Evolutionary conservation across 2,329 filamentous ascomycete species (phyloP), one percentile per base, ranked within the genome.

Genomic region (Fusarium sp.): DNA sequence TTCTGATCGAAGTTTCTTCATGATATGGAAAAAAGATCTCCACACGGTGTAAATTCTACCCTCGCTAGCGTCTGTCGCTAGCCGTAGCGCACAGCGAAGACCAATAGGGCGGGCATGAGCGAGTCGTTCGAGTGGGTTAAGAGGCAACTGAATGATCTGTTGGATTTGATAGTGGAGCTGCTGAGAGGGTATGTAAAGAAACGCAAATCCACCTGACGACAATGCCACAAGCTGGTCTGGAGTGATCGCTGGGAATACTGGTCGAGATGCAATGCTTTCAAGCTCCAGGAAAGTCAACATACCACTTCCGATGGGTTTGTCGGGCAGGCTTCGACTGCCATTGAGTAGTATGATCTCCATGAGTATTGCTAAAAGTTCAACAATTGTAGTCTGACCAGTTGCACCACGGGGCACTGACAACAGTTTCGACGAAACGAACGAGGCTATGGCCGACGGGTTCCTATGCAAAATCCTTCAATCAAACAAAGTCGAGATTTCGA

Each of bases 21-120:
- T 54, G 54, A 50, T 54, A 60, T 57, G 28, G 30, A 58, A 23
- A 56, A 23, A 32, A 32, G 30, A 23, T 65, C 71, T 59, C 79
- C 81, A 81, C 80, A 81, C 77, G 75, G 80, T 82, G 80, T 75
- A 67, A 82, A 80, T 77, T 46, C 81, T 64, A 70, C 50, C 69
- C 44, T 65, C 49, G 68, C 68, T 63, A 71, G 77, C 74, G 66
- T 65, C 68, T 70, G 71, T 71, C 67, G 47, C 72, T 73, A 47
- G 67, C 59, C 67, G 67, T 69, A 59, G 64, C 60, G 63, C 60
- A 63, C 72, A 53, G 37, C 61, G 49, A 37, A 77, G 61, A 56
- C 77, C 76, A 79, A 78, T 77, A 16, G 60, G 35, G 59, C 37
- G 59, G 57, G 42, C 60, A 64, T 59, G 28, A 50, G 53, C 68